Evolutionary conservation across 768 basidiomycete species (phyloP), one percentile per base, ranked within the genome.

Genomic region (Tricholoma matsutake): DNA sequence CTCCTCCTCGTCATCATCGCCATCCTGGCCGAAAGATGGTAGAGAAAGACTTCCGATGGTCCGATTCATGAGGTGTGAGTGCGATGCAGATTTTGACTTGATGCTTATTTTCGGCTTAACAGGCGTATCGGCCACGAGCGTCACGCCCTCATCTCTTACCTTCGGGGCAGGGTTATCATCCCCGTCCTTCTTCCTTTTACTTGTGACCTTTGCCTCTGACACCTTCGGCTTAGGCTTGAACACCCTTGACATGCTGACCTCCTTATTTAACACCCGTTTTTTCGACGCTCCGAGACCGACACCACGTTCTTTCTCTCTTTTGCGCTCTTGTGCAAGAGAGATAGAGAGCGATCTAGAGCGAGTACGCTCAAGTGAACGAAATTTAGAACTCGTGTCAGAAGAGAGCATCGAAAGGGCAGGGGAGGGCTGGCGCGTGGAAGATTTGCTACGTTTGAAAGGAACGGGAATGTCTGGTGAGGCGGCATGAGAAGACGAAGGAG

Each of bases 191-290:
- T 61, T 60, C 41, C 62, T 72, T 58, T 61, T 65, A 35, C 29
- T 55, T 54, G 53, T 65, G 43, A 58, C 57, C 13, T 61, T 54
- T 20, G 61, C 60, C 43, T 66, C 60, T 20, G 63, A 67, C 63
- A 61, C 60, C 60, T 65, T 80, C 59, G 73, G 73, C 51, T 78
- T 79, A 25, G 75, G 75, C 67, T 85, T 89, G 74, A 91, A 90
- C 22, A 74, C 81, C 32, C 88, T 81, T 16, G 86, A 85, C 90
- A 92, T 92, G 73, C 87, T 91, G 63, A 91, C 79, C 69, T 92
- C 89, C 32, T 88, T 81, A 60, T 79, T 85, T n/a, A 91, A 72
- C 1, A 82, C 73, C 9, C 82, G 80, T 63, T 83, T 84, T 67
- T 84, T 83, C 22, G 62, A 49, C 13, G 71, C 69, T 1, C 69